A percentile compares a stretch with the other conserved stretches of the same genome.
phyloP scores from a whole-genome alignment of 257 asterid species.

The Haberlea rhodopensis region DNA sequence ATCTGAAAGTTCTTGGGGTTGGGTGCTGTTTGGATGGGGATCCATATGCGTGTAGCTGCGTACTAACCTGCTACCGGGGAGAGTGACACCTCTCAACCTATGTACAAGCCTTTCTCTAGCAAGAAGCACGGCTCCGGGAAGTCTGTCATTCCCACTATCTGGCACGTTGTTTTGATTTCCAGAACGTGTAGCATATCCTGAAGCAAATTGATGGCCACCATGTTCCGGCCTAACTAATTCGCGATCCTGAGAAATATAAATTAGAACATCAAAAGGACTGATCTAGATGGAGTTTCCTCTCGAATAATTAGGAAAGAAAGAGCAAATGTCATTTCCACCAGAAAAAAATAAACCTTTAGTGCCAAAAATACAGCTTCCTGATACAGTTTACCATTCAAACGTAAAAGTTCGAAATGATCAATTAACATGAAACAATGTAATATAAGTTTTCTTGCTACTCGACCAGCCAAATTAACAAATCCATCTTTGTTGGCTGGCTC shows the following conservation, averaged over 20 bases:
- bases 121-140: constrained; percentile 84
- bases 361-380: background rate
- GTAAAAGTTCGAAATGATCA: background rate
- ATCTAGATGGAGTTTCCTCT: constrained; percentile 1
- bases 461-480: constrained; percentile 4
- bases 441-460: background rate
- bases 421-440: background rate
- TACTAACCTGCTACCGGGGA: constrained; percentile 63
- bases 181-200: constrained; percentile 31
- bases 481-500: constrained; percentile 4
- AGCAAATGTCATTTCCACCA: background rate
- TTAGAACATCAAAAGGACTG: background rate
- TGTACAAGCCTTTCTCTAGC: constrained; percentile 90
- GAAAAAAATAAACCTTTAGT: background rate
- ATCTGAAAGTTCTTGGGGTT: background rate
- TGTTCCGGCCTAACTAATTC: constrained; percentile 47
- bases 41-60: too few species aligned
- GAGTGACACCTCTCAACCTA: constrained; percentile 77
- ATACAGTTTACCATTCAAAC: background rate
- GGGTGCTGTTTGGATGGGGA: background rate
- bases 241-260: constrained; percentile 47
- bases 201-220: constrained; percentile 42
- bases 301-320: constrained; percentile 1
- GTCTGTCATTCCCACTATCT: constrained; percentile 61
- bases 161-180: constrained; percentile 31